Percentiles rank a stretch among this genome's conserved stretches.
These are phyloP conservation scores for Podaxis carcinomalis DNA, from an alignment of 768 basidiomycete genomes.

Conservation along the genomic window DNA sequence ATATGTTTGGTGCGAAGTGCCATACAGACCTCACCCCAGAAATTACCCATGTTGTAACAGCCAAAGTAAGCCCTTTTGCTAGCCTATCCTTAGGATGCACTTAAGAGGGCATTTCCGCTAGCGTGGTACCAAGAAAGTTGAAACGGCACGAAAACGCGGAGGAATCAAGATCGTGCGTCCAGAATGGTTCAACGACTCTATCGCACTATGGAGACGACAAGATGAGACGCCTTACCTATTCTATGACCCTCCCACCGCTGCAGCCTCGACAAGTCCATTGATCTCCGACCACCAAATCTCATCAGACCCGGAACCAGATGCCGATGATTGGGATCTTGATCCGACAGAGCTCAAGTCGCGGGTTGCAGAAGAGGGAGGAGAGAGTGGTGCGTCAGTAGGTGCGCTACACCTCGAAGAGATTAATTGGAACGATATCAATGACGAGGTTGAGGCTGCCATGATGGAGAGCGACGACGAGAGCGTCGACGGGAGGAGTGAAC, in stretches of 20 bases:
- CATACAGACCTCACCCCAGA: conserved; percentile 59
- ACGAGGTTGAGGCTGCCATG: conserved; percentile 86
- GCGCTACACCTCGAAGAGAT: conserved; percentile 55
- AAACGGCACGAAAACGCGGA: conserved; percentile 71
- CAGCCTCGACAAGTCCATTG: conserved; percentile 11
- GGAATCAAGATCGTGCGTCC: conserved; percentile 83
- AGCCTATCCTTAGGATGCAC: neutral
- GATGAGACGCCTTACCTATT: conserved; percentile 77
- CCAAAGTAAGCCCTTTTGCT: conserved; percentile 50
- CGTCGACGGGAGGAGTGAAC: conserved; percentile 34
- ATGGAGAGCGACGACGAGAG: conserved; percentile 73
- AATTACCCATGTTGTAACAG: conserved; percentile 90
- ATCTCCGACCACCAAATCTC: conserved; percentile 40
- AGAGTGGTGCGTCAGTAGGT: conserved; percentile 14
- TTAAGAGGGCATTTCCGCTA: conserved; percentile 23
- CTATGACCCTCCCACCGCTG: conserved; percentile 48
- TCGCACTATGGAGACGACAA: conserved; percentile 83
- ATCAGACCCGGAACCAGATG: conserved; percentile 64
- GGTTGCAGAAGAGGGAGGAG: conserved; percentile 17
- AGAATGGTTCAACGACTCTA: conserved; percentile 85
- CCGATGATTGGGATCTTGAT: conserved; percentile 60
- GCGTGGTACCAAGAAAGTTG: conserved; percentile 91
- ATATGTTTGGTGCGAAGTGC: conserved; percentile 84
- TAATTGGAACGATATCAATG: conserved; percentile 80
- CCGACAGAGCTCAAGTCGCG: conserved; percentile 25